These are phyloP conservation scores for Turritis glabra DNA, from an alignment of 345 rosid genomes.

Conservation along the genomic window DNA sequence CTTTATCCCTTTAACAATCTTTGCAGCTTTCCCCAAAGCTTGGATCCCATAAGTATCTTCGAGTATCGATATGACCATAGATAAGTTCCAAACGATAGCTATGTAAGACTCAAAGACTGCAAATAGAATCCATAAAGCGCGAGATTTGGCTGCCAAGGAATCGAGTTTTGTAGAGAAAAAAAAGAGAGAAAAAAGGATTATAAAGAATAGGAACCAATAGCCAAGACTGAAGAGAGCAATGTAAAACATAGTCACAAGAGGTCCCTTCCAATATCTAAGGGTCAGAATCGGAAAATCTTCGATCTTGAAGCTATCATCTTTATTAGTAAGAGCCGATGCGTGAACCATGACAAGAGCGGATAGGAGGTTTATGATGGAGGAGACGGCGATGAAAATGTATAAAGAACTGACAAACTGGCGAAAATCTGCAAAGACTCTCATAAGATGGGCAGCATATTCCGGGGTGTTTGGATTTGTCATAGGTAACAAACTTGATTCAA, in stretches of 20 bases:
- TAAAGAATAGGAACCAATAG: conserved; percentile 31
- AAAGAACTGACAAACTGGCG: conserved; percentile 24
- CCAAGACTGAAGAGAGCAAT: conserved; percentile 41
- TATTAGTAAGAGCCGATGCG: conserved; percentile 41
- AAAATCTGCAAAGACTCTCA: conserved; percentile 29
- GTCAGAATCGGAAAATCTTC: conserved; percentile 37
- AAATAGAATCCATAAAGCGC: conserved; percentile 13
- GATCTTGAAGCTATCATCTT: conserved; percentile 30
- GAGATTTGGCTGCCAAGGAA: not conserved
- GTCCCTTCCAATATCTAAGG: conserved; percentile 41
- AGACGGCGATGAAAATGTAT: conserved; percentile 24
- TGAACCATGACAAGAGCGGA: conserved; percentile 37
- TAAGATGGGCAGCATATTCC: conserved; percentile 31
- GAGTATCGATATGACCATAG: conserved; percentile 55
- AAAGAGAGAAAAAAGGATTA: conserved; percentile 22
- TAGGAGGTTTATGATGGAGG: conserved; percentile 30
- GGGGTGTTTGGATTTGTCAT: conserved; percentile 34
- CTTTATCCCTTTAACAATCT: conserved; percentile 51
- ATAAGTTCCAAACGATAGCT: conserved; percentile 51
- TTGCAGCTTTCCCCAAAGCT: conserved; percentile 61
- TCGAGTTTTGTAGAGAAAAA: not conserved
- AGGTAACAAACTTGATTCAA: conserved; percentile 29
- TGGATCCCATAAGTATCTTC: conserved; percentile 55
- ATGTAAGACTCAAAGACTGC: conserved; percentile 38
- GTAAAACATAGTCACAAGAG: conserved; percentile 48